phyloP scores from a whole-genome alignment of 2,329 filamentous ascomycete genomes.

The Xylaria multiplex region DNA sequence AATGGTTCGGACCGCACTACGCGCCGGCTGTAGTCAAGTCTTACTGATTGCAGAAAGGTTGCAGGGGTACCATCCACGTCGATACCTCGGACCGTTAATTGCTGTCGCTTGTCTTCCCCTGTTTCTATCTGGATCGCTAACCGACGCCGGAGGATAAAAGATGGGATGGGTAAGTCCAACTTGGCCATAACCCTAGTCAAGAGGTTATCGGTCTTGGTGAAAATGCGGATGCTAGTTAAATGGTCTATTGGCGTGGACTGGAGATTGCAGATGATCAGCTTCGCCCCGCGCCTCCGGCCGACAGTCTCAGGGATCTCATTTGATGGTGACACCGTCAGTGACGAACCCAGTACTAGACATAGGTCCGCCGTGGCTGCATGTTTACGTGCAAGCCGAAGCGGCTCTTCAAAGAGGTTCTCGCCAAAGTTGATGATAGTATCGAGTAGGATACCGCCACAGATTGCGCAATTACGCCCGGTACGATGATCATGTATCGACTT shows the following conservation, averaged over 20 bases:
- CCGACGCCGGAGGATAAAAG: constrained; percentile 52
- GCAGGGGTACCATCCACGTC: constrained; percentile 55
- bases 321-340: constrained; percentile 56
- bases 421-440: constrained; percentile 60
- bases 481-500: constrained; percentile 57
- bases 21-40: constrained; percentile 52
- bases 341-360: constrained; percentile 59
- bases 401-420: constrained; percentile 49
- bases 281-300: constrained; percentile 45
- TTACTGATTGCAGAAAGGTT: constrained; percentile 55
- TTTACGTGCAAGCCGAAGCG: constrained; percentile 49
- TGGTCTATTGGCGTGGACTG: constrained; percentile 56
- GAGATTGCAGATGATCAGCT: constrained; percentile 58
- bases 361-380: constrained; percentile 56
- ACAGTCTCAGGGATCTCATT: constrained; percentile 54
- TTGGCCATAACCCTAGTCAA: constrained; percentile 55
- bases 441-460: constrained; percentile 52
- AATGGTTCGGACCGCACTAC: constrained; percentile 53
- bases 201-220: constrained; percentile 52
- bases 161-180: constrained; percentile 51
- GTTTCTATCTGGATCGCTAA: constrained; percentile 47
- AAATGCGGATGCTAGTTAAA: constrained; percentile 49
- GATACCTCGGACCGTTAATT: constrained; percentile 50
- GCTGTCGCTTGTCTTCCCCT: constrained; percentile 38
- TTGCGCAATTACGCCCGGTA: constrained; percentile 56